phyloP scores from a whole-genome alignment of 2,329 filamentous ascomycete genomes.

The Mycocentrospora acerina region DNA sequence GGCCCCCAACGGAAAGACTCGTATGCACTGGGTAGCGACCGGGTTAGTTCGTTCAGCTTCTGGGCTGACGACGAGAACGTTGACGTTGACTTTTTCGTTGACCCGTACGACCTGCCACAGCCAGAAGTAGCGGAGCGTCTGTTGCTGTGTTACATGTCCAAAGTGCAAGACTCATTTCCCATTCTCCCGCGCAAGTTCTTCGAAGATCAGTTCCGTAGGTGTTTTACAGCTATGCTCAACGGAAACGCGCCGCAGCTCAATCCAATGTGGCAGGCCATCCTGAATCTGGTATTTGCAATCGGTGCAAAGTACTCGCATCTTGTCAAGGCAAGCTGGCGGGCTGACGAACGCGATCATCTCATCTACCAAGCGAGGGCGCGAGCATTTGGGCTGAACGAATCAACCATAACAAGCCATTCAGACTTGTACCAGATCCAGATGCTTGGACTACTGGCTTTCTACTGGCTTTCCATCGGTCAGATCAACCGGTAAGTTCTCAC shows the following conservation, averaged over 20 bases:
- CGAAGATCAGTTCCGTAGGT: conserved; percentile 36
- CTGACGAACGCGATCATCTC: conserved; percentile 35
- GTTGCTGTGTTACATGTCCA: conserved; percentile 41
- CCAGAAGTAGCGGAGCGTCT: conserved; percentile 34
- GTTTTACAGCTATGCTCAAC: conserved; percentile 24
- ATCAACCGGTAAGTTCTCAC: conserved; percentile 41
- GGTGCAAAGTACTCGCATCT: conserved; percentile 43
- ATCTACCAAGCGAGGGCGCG: conserved; percentile 44
- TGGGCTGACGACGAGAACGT: conserved; percentile 36
- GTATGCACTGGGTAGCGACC: conserved; percentile 17
- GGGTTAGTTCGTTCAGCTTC: conserved; percentile 34
- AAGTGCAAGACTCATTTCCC: conserved; percentile 43
- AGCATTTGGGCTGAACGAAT: conserved; percentile 32
- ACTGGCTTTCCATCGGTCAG: conserved; percentile 44
- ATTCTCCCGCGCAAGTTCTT: conserved; percentile 39
- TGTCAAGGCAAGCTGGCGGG: conserved; percentile 26
- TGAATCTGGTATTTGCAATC: conserved; percentile 49
- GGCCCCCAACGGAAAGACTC: conserved; percentile 8
- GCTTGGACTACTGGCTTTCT: conserved; percentile 42
- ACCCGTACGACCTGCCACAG: conserved; percentile 36
- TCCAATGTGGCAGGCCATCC: conserved; percentile 41
- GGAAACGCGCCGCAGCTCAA: conserved; percentile 20
- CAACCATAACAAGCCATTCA: conserved; percentile 33
- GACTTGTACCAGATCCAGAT: conserved; percentile 45
- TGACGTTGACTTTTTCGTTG: conserved; percentile 25